Evolutionary conservation across 352 stramenopile genomes (phyloP).

Genomic region (Pythium periplocum): DNA sequence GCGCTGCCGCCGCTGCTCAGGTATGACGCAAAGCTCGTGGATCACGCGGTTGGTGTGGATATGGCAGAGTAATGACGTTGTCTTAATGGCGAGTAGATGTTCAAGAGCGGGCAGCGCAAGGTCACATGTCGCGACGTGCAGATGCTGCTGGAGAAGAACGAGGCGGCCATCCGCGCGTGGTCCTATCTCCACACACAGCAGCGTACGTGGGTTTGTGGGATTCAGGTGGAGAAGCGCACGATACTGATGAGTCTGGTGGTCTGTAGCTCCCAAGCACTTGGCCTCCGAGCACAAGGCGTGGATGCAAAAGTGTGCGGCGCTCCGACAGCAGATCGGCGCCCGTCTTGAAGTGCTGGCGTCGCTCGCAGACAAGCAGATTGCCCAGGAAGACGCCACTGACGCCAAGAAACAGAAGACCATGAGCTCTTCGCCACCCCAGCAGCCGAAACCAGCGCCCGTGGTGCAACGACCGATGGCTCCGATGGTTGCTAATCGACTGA

Average conservation of each 20-base stretch:
- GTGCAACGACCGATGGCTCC: neutral
- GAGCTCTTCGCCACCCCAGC: neutral
- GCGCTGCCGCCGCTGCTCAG: constrained; percentile 49
- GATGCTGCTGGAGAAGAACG: constrained; percentile 84
- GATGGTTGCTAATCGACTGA: neutral
- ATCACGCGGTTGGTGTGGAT: constrained; percentile 1
- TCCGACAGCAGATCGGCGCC: constrained; percentile 66
- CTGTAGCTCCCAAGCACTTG: constrained; percentile 43
- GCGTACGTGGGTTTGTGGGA: constrained; percentile 29
- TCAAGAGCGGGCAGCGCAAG: constrained; percentile 33
- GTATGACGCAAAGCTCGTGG: constrained; percentile 14
- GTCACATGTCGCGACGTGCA: constrained; percentile 64
- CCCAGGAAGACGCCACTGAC: constrained; percentile 38
- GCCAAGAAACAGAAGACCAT: neutral
- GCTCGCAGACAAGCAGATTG: constrained; percentile 76
- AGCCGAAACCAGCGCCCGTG: constrained; percentile 5
- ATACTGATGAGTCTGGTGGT: neutral
- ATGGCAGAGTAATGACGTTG: constrained; percentile 4
- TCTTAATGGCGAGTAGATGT: neutral
- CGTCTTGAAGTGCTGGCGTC: constrained; percentile 72
- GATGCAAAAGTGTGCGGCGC: constrained; percentile 51
- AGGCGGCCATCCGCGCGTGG: constrained; percentile 67
- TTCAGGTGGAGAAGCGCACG: neutral
- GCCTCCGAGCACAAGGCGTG: constrained; percentile 68
- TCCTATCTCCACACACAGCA: constrained; percentile 67